Evolutionary conservation across 1,284 basidiomycete genomes (phyloP), one percentile per base, ranked within the genome.

Genomic region (Lignosus rhinocerotis): DNA sequence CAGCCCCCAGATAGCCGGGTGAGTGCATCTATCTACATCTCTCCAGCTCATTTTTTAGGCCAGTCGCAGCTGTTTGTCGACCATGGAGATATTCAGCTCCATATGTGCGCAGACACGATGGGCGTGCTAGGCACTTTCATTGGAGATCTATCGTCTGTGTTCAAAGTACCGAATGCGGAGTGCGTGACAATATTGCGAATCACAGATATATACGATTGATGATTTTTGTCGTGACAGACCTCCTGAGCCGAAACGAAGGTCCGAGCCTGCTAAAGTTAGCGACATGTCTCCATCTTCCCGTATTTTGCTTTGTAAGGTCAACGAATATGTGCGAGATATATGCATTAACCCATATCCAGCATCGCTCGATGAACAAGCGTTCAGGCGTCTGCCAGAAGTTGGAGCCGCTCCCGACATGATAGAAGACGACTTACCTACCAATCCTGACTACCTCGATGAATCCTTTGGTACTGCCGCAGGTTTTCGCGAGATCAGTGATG

Each of bases 341-440:
- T 44, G 50, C 1, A 43, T 6, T 7, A n/a, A 39, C 10, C 31
- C 25, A 42, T 25, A n/a, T 9, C 17, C 34, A 92, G 91, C 84
- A 53, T 93, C 92, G 16, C 76, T 98, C 30, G 94, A 97, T 58
- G 88, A 96, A 56, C 73, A 90, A 38, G 93, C 94, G 0, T 98
- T 97, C 75, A 82, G 77, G 50, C 78, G 78, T 21, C 71, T 87
- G 6, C 90, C 92, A 0, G 88, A 93, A 61, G 77, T 91, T 53
- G 89, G 89, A 6, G 83, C 86, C 5, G 82, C 86, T 4, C 87
- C 92, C 3, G 96, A 98, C 72, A 88, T 98, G 83, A 89, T 98
- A 48, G 79, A 82, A 43, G 96, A 98, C 68, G 94, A 98, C 69
- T 78, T 98, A 11, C 96, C 96, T 0, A 90, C 82, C 16, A 96